Percentiles rank a stretch among this genome's conserved stretches.
Evolutionary conservation across 768 basidiomycete species (phyloP).

Genomic region (Suillus plorans): DNA sequence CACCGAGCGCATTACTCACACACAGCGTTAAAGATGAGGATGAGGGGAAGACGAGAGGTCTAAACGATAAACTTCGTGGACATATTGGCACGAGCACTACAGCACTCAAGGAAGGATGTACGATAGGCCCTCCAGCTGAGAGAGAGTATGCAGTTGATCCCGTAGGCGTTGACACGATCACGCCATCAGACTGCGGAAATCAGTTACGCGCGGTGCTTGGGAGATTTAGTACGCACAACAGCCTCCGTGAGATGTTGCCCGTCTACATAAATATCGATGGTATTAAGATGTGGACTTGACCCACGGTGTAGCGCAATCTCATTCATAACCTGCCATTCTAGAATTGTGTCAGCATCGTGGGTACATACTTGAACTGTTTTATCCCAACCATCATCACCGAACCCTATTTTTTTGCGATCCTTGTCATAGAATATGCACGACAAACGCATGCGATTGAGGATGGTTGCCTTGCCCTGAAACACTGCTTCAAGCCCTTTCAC

Average conservation of each 20-base stretch:
- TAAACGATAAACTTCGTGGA: constrained; percentile 87
- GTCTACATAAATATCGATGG: constrained; percentile 92
- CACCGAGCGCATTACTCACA: constrained; percentile 41
- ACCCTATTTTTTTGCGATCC: constrained; percentile 54
- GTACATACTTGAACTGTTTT: not conserved
- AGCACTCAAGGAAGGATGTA: constrained; percentile 88
- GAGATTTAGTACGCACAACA: constrained; percentile 58
- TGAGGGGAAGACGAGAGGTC: constrained; percentile 87
- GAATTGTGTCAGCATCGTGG: constrained; percentile 7
- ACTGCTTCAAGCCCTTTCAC: constrained; percentile 78
- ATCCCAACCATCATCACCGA: constrained; percentile 56
- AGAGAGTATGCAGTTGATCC: constrained; percentile 96
- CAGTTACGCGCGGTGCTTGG: constrained; percentile 15
- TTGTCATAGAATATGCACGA: constrained; percentile 75
- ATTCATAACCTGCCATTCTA: constrained; percentile 97
- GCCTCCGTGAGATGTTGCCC: constrained; percentile 95
- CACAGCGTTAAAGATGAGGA: constrained; percentile 74
- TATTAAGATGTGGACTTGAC: constrained; percentile 86
- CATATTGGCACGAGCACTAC: constrained; percentile 95
- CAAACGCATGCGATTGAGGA: constrained; percentile 88
- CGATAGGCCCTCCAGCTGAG: constrained; percentile 94
- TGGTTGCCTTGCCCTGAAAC: constrained; percentile 74
- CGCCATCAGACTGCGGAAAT: constrained; percentile 74
- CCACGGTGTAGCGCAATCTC: constrained; percentile 93
- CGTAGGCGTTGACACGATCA: constrained; percentile 94